Evolutionary conservation across 768 basidiomycete genomes (phyloP).

Genomic region (Boletus sp.): DNA sequence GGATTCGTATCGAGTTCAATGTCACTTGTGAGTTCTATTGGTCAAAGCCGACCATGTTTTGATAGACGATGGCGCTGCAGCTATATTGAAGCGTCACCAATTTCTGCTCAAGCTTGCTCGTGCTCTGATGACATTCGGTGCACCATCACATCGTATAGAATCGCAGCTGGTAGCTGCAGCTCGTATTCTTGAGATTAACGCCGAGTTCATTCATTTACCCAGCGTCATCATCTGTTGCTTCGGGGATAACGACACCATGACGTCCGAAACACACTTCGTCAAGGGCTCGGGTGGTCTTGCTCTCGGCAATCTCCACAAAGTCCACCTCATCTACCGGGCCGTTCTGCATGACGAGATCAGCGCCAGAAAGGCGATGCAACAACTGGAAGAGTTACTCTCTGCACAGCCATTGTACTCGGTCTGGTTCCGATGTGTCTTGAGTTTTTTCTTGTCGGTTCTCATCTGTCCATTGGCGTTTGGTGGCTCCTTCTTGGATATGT

Average conservation of each 20-base stretch:
- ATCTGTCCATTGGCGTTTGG: constrained; percentile 87
- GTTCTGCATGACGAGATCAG: constrained; percentile 93
- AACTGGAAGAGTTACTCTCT: constrained; percentile 60
- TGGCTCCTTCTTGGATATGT: constrained; percentile 82
- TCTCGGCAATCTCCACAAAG: constrained; percentile 79
- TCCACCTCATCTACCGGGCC: constrained; percentile 78
- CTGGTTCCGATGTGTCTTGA: constrained; percentile 59
- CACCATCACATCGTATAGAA: constrained; percentile 91
- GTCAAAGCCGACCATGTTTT: constrained; percentile 1
- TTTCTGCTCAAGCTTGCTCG: constrained; percentile 85
- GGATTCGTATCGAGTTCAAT: constrained; percentile 71
- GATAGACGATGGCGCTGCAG: constrained; percentile 34
- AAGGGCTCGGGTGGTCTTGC: constrained; percentile 75
- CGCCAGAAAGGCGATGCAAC: constrained; percentile 67
- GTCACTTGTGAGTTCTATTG: constrained; percentile 52
- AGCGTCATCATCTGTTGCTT: constrained; percentile 84
- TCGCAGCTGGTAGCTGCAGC: constrained; percentile 88
- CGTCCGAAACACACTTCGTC: constrained; percentile 86
- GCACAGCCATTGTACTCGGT: constrained; percentile 63
- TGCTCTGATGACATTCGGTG: constrained; percentile 87
- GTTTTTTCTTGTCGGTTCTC: constrained; percentile 67
- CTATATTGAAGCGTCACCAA: constrained; percentile 75
- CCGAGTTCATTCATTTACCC: constrained; percentile 86
- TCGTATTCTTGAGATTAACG: constrained; percentile 84
- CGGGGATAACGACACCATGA: constrained; percentile 85